These are phyloP conservation scores for Fremontodendron californicum DNA, from an alignment of 345 rosid species.

Conservation along the genomic window DNA sequence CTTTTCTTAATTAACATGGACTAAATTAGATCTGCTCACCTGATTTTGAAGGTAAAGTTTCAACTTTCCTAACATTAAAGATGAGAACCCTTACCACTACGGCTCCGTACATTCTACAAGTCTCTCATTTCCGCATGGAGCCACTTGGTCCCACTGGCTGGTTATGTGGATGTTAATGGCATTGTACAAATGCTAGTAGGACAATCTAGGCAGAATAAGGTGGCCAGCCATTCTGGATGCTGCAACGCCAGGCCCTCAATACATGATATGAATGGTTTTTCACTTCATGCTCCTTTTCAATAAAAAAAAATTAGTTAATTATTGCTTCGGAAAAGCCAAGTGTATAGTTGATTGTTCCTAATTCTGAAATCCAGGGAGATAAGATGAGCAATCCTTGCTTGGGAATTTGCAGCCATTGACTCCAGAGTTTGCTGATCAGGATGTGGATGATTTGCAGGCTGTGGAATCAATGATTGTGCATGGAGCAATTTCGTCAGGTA, in stretches of 20 bases:
- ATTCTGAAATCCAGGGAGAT: slow-evolving; percentile 37
- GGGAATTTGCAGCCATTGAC: slow-evolving; percentile 55
- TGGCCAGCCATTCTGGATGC: slow-evolving; percentile 60
- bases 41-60: slow-evolving; percentile 58
- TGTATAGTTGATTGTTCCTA: slow-evolving; percentile 5
- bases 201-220: slow-evolving; percentile 67
- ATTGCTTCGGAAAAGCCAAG: background rate
- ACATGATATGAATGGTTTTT: background rate
- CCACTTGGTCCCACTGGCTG: slow-evolving; percentile 47
- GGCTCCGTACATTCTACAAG: slow-evolving; percentile 72
- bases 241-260: slow-evolving; percentile 62
- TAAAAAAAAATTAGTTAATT: slow-evolving; percentile 4
- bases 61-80: slow-evolving; percentile 46
- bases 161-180: slow-evolving; percentile 53
- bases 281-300: background rate
- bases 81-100: slow-evolving; percentile 71
- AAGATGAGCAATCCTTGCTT: slow-evolving; percentile 41
- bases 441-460: slow-evolving; percentile 57
- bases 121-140: slow-evolving; percentile 70
- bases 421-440: slow-evolving; percentile 60
- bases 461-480: slow-evolving; percentile 66
- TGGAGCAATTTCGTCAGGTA: slow-evolving; percentile 70
- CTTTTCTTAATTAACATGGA: slow-evolving; percentile 9
- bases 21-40: slow-evolving; percentile 14
- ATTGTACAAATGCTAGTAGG: slow-evolving; percentile 54